phyloP scores from a whole-genome alignment of 352 stramenopile genomes.

The Albugo candida region DNA sequence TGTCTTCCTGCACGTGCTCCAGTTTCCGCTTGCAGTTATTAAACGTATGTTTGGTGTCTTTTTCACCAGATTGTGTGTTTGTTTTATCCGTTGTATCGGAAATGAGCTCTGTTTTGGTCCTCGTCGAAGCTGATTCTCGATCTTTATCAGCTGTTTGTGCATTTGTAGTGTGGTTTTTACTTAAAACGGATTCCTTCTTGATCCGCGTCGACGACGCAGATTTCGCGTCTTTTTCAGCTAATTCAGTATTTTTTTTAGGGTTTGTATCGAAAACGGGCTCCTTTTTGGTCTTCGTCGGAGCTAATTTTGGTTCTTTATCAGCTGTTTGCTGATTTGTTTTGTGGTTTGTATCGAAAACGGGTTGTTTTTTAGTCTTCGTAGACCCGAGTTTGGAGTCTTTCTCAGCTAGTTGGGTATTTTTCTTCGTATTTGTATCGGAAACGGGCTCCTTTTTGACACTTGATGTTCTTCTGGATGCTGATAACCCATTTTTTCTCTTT shows the following conservation, averaged over 20 bases:
- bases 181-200: too few relatives aligned
- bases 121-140: too few relatives aligned
- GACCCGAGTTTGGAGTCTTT: conserved; percentile 12
- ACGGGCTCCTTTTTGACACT: conserved; percentile 1
- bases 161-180: too few relatives aligned
- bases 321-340: too few relatives aligned
- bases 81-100: too few relatives aligned
- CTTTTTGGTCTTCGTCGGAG: conserved; percentile 2
- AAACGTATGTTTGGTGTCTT: too few relatives aligned
- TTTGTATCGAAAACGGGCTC: conserved; percentile 2
- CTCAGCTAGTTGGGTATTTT: conserved; percentile 7
- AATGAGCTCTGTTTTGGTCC: too few relatives aligned
- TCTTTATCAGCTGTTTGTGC: too few relatives aligned
- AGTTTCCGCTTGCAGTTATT: too few relatives aligned
- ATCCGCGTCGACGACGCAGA: background rate
- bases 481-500: conserved; percentile 4
- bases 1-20: too few relatives aligned
- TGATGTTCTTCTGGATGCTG: background rate
- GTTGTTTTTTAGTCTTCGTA: background rate
- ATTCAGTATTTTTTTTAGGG: background rate
- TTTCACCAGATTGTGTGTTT: too few relatives aligned
- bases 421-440: conserved; percentile 3
- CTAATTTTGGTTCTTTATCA: background rate
- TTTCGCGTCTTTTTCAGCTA: conserved; percentile 1
- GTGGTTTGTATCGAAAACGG: too few relatives aligned